Conservation (phyloP, 176 grass and related monocot species). For the Aegilops bicornis region DNA sequence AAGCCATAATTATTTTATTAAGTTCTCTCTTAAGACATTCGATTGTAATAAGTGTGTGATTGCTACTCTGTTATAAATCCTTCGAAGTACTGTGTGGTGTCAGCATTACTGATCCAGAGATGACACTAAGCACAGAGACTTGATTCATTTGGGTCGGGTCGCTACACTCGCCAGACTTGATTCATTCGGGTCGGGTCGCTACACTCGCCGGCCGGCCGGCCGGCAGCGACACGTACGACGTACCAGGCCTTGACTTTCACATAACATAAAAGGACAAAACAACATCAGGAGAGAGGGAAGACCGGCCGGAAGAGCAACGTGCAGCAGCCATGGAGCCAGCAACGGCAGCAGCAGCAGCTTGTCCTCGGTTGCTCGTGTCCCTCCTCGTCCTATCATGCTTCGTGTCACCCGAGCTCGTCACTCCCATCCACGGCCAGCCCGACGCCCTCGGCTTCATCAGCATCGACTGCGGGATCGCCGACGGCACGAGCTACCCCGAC, state of each 20-base stretch:
- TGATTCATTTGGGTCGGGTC: too few species aligned
- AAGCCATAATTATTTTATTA: too few species aligned
- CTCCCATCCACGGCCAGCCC: neutral
- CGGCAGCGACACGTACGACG: neutral
- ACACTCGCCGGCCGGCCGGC: neutral
- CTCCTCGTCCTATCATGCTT: neutral
- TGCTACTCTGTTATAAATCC: too few species aligned
- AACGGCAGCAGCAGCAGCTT: too few species aligned
- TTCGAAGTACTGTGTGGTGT: too few species aligned
- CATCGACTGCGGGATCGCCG: slow-evolving; percentile 46
- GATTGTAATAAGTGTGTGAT: too few species aligned
- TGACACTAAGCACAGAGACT: too few species aligned
- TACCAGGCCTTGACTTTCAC: neutral
- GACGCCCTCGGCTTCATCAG: slow-evolving; percentile 34
- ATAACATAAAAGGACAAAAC: neutral
- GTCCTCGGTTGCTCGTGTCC: neutral
- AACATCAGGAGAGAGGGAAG: neutral
- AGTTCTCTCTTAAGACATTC: too few species aligned
- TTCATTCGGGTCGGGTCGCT: too few species aligned
- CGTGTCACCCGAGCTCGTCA: neutral
- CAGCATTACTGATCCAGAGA: too few species aligned
- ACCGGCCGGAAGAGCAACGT: neutral
- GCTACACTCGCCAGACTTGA: too few species aligned
- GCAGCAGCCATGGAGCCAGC: neutral
- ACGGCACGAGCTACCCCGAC: neutral